Conservation (phyloP, 2,329 filamentous ascomycete species). For the Piedraia hortae region DNA sequence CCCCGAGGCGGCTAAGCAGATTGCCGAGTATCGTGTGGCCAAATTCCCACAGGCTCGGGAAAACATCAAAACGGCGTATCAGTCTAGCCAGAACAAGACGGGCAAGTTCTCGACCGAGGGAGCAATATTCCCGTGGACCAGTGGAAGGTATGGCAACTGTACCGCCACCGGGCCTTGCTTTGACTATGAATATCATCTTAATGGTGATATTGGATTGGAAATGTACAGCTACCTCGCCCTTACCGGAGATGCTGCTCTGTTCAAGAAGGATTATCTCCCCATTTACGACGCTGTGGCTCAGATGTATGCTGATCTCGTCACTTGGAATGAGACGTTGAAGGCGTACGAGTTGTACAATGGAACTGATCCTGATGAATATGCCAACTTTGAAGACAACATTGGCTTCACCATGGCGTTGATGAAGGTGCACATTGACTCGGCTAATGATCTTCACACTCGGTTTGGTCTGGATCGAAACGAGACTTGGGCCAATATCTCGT, state of each 20-base stretch:
- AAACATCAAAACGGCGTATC: slow-evolving; percentile 28
- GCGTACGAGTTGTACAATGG: slow-evolving; percentile 29
- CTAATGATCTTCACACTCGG: slow-evolving; percentile 28
- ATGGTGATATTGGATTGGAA: slow-evolving; percentile 38
- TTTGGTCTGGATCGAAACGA: slow-evolving; percentile 28
- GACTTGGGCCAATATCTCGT: slow-evolving; percentile 29
- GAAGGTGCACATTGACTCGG: slow-evolving; percentile 26
- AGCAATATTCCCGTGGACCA: slow-evolving; percentile 41
- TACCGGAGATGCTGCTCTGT: slow-evolving; percentile 29
- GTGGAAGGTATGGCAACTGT: slow-evolving; percentile 38
- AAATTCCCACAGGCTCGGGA: slow-evolving; percentile 29
- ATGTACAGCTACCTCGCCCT: slow-evolving; percentile 32
- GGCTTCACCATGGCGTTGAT: slow-evolving; percentile 40
- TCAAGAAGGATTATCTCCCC: slow-evolving; percentile 28
- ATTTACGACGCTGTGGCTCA: slow-evolving; percentile 36
- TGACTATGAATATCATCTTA: slow-evolving; percentile 46
- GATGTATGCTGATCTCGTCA: slow-evolving; percentile 31
- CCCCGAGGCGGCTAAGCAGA: slow-evolving; percentile 32
- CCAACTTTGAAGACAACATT: slow-evolving; percentile 36
- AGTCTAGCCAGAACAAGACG: slow-evolving; percentile 32
- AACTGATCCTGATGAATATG: slow-evolving; percentile 47
- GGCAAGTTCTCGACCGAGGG: slow-evolving; percentile 27
- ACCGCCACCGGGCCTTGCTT: slow-evolving; percentile 33
- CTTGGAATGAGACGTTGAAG: slow-evolving; percentile 28
- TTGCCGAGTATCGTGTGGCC: slow-evolving; percentile 35